A percentile compares a stretch with the other conserved stretches of the same genome.
Conservation (phyloP, 352 stramenopile species). For the Globisporangium irregulare region DNA sequence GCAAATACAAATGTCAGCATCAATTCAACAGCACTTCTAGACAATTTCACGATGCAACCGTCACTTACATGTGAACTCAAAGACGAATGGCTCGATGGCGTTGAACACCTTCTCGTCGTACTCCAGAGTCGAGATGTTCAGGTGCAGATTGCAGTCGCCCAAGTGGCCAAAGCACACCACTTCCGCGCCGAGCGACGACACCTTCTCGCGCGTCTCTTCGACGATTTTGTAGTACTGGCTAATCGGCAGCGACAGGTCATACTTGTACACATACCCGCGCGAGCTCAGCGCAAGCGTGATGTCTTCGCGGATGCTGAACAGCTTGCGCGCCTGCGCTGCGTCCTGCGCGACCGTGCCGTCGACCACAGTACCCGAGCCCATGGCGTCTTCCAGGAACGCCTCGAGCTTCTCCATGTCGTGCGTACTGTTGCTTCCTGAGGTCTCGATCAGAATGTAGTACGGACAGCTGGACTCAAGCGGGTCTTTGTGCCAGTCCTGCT, state of each 20-base stretch:
- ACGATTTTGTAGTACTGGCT: constrained; percentile 90
- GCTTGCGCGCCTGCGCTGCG: constrained; percentile 82
- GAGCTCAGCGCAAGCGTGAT: constrained; percentile 87
- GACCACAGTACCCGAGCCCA: constrained; percentile 66
- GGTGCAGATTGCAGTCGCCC: constrained; percentile 96
- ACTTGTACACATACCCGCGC: constrained; percentile 96
- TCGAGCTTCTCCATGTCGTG: constrained; percentile 94
- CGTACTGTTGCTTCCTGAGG: constrained; percentile 85
- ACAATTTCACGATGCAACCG: not conserved
- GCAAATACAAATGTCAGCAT: not conserved
- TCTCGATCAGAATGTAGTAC: constrained; percentile 97
- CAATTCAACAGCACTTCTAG: not conserved
- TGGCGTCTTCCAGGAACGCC: constrained; percentile 73
- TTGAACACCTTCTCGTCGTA: constrained; percentile 68
- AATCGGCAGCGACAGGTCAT: constrained; percentile 95
- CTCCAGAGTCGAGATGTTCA: constrained; percentile 90
- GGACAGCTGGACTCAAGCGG: constrained; percentile 58
- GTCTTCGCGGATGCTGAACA: constrained; percentile 95
- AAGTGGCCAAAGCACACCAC: constrained; percentile 94
- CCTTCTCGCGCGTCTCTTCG: constrained; percentile 59
- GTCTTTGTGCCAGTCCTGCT: constrained; percentile 70
- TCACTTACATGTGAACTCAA: constrained; percentile 74
- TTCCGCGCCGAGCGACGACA: constrained; percentile 43
- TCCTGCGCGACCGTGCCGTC: constrained; percentile 94
- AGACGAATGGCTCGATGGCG: constrained; percentile 71